Percentiles rank a stretch among this genome's conserved stretches.
Evolutionary conservation across 345 rosid species (phyloP).

Genomic region (Linum trigynum): DNA sequence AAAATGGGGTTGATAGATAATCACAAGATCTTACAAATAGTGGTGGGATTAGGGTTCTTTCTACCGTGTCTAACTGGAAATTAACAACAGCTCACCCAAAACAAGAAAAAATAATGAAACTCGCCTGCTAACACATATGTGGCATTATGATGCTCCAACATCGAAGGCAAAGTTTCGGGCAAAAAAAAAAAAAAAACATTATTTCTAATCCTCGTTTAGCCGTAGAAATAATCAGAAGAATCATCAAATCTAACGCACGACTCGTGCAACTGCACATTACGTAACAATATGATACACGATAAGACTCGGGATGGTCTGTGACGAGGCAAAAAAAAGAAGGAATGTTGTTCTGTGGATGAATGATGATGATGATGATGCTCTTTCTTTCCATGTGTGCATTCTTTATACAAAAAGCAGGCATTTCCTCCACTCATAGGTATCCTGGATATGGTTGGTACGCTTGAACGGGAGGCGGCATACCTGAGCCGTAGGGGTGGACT

Average conservation of each 20-base stretch:
- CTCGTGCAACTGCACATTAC: neutral
- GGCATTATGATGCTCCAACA: too few species aligned
- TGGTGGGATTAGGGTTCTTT: too few species aligned
- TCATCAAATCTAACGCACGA: neutral
- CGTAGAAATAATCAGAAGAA: neutral
- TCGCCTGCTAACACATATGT: too few species aligned
- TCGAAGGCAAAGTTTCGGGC: too few species aligned
- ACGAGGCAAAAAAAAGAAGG: neutral
- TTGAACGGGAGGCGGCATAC: constrained; percentile 41
- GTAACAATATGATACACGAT: neutral
- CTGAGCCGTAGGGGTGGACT: constrained; percentile 38
- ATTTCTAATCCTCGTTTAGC: neutral
- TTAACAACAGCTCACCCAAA: too few species aligned
- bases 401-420: neutral
- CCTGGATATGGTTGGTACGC: constrained; percentile 54
- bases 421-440: neutral
- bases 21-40: too few species aligned
- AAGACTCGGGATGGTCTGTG: neutral
- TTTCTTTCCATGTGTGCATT: neutral
- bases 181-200: too few species aligned
- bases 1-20: too few species aligned
- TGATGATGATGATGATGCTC: neutral
- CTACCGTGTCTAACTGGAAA: too few species aligned
- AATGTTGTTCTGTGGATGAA: neutral
- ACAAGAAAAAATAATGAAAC: too few species aligned